These are phyloP conservation scores for Spencermartinsiella ligniputridi DNA, from an alignment of 1,139 yeast species.

Conservation along the genomic window DNA sequence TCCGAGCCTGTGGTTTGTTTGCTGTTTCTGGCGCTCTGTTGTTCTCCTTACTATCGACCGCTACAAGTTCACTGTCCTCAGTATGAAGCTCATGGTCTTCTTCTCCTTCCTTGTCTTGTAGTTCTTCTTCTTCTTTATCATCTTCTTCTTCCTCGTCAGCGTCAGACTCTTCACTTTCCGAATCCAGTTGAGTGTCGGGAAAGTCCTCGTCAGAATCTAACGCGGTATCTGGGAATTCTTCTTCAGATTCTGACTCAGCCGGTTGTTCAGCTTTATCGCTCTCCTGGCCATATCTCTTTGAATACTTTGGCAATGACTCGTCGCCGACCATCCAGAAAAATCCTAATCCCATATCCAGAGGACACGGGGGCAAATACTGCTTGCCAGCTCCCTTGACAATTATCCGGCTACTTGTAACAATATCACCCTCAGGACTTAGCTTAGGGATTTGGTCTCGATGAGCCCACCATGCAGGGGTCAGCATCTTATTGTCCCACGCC, in stretches of 20 bases:
- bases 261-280: constrained; percentile 13
- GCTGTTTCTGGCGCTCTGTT: too few relatives aligned
- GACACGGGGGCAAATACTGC: constrained; percentile 72
- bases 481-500: constrained; percentile 85
- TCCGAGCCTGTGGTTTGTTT: too few relatives aligned
- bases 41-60: constrained; percentile 10
- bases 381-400: constrained; percentile 52
- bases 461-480: constrained; percentile 82
- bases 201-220: constrained; percentile 24
- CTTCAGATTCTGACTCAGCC: constrained; percentile 19
- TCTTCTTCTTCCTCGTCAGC: constrained; percentile 12
- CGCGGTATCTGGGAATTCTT: constrained; percentile 24
- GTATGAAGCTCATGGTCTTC: constrained; percentile 7
- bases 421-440: constrained; percentile 57
- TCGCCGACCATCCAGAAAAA: constrained; percentile 64
- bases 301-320: constrained; percentile 45
- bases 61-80: constrained; percentile 6
- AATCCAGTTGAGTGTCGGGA: constrained; percentile 21
- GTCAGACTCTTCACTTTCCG: constrained; percentile 10
- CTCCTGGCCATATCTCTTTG: constrained; percentile 33
- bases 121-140: constrained; percentile 4
- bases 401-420: constrained; percentile 62
- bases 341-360: constrained; percentile 85
- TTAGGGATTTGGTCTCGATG: constrained; percentile 63
- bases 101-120: constrained; percentile 5